These are phyloP conservation scores for Botrytis paeoniae DNA, from an alignment of 2,329 filamentous ascomycete genomes.

Conservation along the genomic window DNA sequence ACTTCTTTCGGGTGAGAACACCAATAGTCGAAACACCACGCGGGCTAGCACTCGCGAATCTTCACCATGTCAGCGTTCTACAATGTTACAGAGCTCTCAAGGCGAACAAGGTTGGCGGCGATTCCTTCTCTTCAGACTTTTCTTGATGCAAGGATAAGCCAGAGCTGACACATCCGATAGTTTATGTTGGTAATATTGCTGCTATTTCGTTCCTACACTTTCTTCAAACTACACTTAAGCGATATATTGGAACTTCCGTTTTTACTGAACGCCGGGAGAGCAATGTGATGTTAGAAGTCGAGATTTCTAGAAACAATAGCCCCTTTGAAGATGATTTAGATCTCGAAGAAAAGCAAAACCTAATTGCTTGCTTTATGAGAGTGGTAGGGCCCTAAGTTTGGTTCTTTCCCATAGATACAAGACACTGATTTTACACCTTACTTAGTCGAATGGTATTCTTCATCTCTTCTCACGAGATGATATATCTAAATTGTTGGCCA, in stretches of 20 bases:
- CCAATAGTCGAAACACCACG: background rate
- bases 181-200: conserved; percentile 24
- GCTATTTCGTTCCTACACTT: conserved; percentile 24
- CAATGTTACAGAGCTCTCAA: conserved; percentile 8
- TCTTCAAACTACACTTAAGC: conserved; percentile 20
- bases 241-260: conserved; percentile 22
- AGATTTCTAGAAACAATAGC: conserved; percentile 10
- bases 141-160: background rate
- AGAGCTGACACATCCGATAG: conserved; percentile 17
- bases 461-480: conserved; percentile 5
- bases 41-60: background rate
- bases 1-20: background rate
- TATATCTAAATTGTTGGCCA: conserved; percentile 1
- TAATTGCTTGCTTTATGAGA: conserved; percentile 7
- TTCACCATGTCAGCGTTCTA: conserved; percentile 6
- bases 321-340: conserved; percentile 8
- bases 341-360: background rate
- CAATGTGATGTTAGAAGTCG: conserved; percentile 10
- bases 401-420: background rate
- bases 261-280: conserved; percentile 19
- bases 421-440: background rate
- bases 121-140: background rate
- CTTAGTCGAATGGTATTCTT: conserved; percentile 11
- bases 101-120: background rate
- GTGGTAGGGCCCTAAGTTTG: background rate